Evolutionary conservation across 768 basidiomycete genomes (phyloP), one percentile per base, ranked within the genome.

Genomic region (Collybia sordida): DNA sequence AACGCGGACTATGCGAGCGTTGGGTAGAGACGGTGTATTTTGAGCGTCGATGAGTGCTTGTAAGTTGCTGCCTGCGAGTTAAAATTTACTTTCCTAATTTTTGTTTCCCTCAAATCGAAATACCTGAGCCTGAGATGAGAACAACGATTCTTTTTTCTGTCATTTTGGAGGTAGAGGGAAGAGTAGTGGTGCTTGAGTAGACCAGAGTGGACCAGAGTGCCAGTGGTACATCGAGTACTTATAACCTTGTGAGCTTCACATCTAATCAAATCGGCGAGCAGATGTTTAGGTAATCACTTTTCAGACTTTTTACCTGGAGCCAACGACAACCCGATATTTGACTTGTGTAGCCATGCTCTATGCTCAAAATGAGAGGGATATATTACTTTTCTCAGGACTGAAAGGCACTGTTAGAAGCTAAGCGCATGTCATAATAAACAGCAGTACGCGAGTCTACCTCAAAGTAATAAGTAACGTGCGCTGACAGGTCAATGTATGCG

Each of bases 21-120:
- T 65, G 2, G 92, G 88, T 21, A 96, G 74, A n/a, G 77, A 64
- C n/a, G 82, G 72, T 0, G 90, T 90, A 57, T 82, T 75, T 57
- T 81, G 80, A 11, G 94, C 92, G 68, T 98, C 89, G 60, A 99
- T 90, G 53, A 98, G 81, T 1, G 97, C 96, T 71, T 98, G 94
- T 9, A 99, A 83, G 69, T 99, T 99, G 19, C 90, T 89, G 36
- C 97, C 96, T 98, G 55, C 43, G 24, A 28, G 46, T 47, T 35
- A 44, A 37, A 51, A 28, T 51, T 53, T 36, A 24, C 56, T 31
- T n/a, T 25, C 35, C 39, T 43, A 44, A 34, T 24, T 21, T 21
- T 14, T 5, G 2, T 15, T 27, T 15, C 4, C 50, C 53, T 53
- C 42, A 12, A 47, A 42, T 54, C 42, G 34, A 60, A 61, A 59